A percentile compares a stretch with the other conserved stretches of the same genome.
These are phyloP conservation scores for Diplotaxis tenuifolia DNA, from an alignment of 345 rosid genomes.

Conservation along the genomic window DNA sequence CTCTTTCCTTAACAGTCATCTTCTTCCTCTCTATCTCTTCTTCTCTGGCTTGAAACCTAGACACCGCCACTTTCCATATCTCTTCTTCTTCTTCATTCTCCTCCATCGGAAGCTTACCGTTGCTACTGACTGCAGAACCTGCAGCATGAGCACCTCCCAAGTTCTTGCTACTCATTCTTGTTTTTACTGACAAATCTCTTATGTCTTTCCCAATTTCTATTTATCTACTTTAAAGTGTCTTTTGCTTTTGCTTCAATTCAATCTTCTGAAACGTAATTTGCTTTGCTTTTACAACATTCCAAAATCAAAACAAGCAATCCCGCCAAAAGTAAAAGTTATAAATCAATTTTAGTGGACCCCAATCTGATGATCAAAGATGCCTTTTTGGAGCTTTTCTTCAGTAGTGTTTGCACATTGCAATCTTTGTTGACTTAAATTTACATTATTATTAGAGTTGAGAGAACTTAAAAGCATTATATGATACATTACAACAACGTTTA, in stretches of 20 bases:
- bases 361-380: not conserved
- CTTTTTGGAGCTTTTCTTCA: not conserved
- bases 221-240: slow-evolving; percentile 10
- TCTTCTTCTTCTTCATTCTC: slow-evolving; percentile 54
- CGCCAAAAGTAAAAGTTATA: slow-evolving; percentile 35
- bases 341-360: slow-evolving; percentile 21
- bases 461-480: not conserved
- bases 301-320: slow-evolving; percentile 39
- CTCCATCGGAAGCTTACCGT: slow-evolving; percentile 48
- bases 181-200: not conserved
- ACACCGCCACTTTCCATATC: slow-evolving; percentile 47
- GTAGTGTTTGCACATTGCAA: not conserved
- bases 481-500: too few relatives aligned
- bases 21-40: slow-evolving; percentile 84
- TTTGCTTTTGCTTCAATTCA: slow-evolving; percentile 41
- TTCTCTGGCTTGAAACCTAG: slow-evolving; percentile 66
- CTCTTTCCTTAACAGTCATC: slow-evolving; percentile 61
- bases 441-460: not conserved
- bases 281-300: slow-evolving; percentile 40
- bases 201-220: not conserved
- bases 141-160: slow-evolving; percentile 19
- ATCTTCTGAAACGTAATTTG: slow-evolving; percentile 9
- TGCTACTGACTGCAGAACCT: slow-evolving; percentile 11
- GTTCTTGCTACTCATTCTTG: slow-evolving; percentile 33
- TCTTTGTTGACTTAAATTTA: not conserved